These are phyloP conservation scores for Saccharomycopsis sp. DNA, from an alignment of 805 yeast genomes.

Conservation along the genomic window DNA sequence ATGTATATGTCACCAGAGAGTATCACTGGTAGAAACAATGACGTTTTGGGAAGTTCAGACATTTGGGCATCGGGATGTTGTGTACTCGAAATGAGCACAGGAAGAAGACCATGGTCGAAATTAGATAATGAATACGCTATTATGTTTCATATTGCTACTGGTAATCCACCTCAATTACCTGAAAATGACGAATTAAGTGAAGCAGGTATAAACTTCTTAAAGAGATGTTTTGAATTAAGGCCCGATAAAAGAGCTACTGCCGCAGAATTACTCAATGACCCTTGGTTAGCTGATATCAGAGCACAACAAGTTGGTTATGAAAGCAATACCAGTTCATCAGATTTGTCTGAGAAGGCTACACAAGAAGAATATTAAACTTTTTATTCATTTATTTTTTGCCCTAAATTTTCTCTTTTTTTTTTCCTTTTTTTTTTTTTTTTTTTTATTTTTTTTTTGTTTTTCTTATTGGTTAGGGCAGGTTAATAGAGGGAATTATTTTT, in stretches of 20 bases:
- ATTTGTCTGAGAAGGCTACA: slow-evolving; percentile 13
- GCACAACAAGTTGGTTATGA: slow-evolving; percentile 9
- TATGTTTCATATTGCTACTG: slow-evolving; percentile 97
- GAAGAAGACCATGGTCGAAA: slow-evolving; percentile 93
- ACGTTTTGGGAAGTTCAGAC: slow-evolving; percentile 46
- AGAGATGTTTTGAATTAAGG: slow-evolving; percentile 73
- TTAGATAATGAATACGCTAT: slow-evolving; percentile 97
- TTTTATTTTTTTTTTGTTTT: not conserved
- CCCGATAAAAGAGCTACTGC: slow-evolving; percentile 80
- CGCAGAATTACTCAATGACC: slow-evolving; percentile 75
- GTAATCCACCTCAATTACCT: slow-evolving; percentile 85
- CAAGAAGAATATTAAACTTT: too few species aligned
- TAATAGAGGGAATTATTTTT: too few species aligned
- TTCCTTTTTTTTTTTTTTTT: not conserved
- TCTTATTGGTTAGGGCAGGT: too few species aligned
- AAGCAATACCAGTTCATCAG: slow-evolving; percentile 4
- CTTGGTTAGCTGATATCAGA: slow-evolving; percentile 45
- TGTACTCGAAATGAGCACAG: slow-evolving; percentile 93
- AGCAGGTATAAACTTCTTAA: slow-evolving; percentile 64
- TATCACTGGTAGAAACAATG: slow-evolving; percentile 59
- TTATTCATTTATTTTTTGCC: not conserved
- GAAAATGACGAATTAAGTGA: slow-evolving; percentile 66
- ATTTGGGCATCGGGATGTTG: slow-evolving; percentile 98
- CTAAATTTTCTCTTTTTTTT: not conserved
- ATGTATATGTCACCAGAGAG: slow-evolving; percentile 99